Percentiles rank a stretch among this genome's conserved stretches.
Evolutionary conservation across 2,329 filamentous ascomycete genomes (phyloP).

Genomic region (Monilinia fructicola): DNA sequence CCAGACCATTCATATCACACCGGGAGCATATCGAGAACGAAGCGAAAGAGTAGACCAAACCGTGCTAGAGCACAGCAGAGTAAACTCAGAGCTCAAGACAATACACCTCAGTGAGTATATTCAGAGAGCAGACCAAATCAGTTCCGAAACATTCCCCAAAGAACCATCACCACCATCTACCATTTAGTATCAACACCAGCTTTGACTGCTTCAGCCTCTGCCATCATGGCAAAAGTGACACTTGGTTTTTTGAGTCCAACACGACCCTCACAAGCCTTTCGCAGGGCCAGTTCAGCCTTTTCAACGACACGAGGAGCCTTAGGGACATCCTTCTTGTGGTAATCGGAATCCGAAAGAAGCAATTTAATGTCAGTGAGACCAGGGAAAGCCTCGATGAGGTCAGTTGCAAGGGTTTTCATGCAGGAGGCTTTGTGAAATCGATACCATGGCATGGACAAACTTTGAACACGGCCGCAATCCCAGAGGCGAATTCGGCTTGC

Average conservation of each 20-base stretch:
- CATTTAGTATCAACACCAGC: background rate
- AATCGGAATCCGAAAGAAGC: background rate
- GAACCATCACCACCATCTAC: background rate
- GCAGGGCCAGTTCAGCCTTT: background rate
- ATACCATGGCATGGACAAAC: conserved; percentile 3
- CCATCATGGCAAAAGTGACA: background rate
- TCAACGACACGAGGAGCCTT: background rate
- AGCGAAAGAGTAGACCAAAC: too few species aligned
- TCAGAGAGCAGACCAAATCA: background rate
- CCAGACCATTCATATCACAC: too few species aligned
- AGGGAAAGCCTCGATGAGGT: background rate
- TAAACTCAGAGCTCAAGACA: background rate
- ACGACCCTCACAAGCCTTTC: background rate
- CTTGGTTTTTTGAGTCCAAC: background rate
- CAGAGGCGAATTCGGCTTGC: background rate
- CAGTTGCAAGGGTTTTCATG: background rate
- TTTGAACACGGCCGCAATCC: background rate
- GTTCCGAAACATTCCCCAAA: background rate
- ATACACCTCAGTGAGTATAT: background rate
- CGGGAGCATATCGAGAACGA: too few species aligned
- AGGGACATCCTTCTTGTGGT: background rate
- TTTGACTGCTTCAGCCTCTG: background rate
- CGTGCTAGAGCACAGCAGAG: too few species aligned
- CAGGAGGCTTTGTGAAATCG: background rate
- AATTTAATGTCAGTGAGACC: background rate